phyloP scores from a whole-genome alignment of 495 filamentous ascomycete species.

The Wilcoxina mikolae region DNA sequence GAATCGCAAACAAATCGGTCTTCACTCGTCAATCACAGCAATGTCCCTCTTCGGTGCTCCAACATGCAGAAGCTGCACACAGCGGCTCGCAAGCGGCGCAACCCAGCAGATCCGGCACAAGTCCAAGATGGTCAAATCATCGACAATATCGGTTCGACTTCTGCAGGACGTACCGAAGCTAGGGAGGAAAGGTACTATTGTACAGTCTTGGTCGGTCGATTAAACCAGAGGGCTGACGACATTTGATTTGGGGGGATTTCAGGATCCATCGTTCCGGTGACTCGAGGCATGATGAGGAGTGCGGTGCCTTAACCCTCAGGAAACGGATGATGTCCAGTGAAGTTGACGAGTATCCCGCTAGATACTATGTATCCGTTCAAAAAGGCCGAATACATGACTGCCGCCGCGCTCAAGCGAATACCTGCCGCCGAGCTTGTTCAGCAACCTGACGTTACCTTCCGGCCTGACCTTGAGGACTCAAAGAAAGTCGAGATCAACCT shows the following conservation, averaged over 20 bases:
- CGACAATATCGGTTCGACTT: conserved; percentile 43
- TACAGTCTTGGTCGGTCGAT: background rate
- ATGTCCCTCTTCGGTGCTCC: conserved; percentile 19
- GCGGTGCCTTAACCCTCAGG: conserved; percentile 2
- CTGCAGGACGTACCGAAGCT: conserved; percentile 44
- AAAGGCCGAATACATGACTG: conserved; percentile 40
- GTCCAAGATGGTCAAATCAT: conserved; percentile 36
- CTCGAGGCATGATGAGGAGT: conserved; percentile 40
- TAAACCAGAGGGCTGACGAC: background rate
- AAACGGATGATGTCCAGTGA: background rate
- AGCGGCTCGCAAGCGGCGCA: conserved; percentile 12
- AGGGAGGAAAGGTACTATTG: conserved; percentile 41
- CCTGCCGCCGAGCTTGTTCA: conserved; percentile 13
- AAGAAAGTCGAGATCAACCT: conserved; percentile 19
- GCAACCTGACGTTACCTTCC: conserved; percentile 38
- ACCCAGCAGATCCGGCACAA: conserved; percentile 38
- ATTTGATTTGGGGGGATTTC: conserved; percentile 8
- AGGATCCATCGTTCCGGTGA: conserved; percentile 43
- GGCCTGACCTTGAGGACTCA: conserved; percentile 15
- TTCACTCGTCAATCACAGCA: too few relatives aligned
- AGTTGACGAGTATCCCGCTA: background rate
- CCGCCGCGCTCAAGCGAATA: background rate
- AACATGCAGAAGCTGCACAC: conserved; percentile 18
- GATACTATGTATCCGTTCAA: conserved; percentile 33
- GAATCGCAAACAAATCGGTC: too few relatives aligned